phyloP scores from a whole-genome alignment of 2,329 filamentous ascomycete species.

The Fusarium verrucosum region DNA sequence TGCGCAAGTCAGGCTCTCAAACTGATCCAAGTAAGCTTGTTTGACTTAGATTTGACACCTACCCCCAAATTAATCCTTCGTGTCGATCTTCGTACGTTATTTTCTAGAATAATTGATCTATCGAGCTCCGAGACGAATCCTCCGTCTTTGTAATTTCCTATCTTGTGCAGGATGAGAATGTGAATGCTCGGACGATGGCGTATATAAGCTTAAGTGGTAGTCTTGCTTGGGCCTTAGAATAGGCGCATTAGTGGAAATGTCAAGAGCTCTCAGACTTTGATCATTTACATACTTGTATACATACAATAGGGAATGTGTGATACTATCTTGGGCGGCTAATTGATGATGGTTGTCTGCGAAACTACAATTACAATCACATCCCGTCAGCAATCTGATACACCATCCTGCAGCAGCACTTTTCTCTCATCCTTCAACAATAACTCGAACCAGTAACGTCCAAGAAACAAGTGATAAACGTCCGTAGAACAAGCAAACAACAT shows the following conservation, averaged over 20 bases:
- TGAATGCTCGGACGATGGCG: conserved; percentile 21
- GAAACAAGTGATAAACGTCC: not conserved
- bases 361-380: conserved; percentile 1
- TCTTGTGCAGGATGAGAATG: conserved; percentile 3
- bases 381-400: conserved; percentile 1
- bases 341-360: not conserved
- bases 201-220: conserved; percentile 21
- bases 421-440: not conserved
- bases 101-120: conserved; percentile 2
- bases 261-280: not conserved
- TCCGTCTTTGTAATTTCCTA: not conserved
- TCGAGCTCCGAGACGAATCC: conserved; percentile 1
- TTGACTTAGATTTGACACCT: conserved; percentile 20
- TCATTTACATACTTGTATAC: not conserved
- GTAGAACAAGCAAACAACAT: not conserved
- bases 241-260: not conserved
- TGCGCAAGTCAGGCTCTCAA: conserved; percentile 5
- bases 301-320: fast-evolving
- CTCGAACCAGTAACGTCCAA: not conserved
- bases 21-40: conserved; percentile 24
- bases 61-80: not conserved
- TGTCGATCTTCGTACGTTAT: not conserved
- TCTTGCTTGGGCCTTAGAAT: not conserved
- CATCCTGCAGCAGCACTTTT: not conserved
- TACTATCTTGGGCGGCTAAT: fast-evolving